These are phyloP conservation scores for Epichloe baconii DNA, from an alignment of 2,329 filamentous ascomycete genomes.

Conservation along the genomic window DNA sequence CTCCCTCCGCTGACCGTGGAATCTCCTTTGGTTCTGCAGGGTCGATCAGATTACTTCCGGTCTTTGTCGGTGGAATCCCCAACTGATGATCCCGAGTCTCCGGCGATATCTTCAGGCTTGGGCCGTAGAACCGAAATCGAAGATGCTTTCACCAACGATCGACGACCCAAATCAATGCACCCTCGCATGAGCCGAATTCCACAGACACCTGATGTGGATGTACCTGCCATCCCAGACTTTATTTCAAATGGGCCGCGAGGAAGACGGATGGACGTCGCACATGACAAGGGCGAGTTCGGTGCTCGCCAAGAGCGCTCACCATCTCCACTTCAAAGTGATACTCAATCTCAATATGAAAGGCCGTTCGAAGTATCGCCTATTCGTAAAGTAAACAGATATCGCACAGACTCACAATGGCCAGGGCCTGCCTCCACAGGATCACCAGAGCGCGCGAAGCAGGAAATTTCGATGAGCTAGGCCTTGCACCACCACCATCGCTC, in stretches of 20 bases:
- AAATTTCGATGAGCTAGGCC: slow-evolving; percentile 36
- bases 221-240: slow-evolving; percentile 32
- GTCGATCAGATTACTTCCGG: slow-evolving; percentile 70
- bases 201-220: slow-evolving; percentile 32
- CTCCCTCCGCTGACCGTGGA: slow-evolving; percentile 72
- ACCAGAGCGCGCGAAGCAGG: slow-evolving; percentile 30
- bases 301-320: slow-evolving; percentile 47
- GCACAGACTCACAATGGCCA: slow-evolving; percentile 22
- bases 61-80: slow-evolving; percentile 53
- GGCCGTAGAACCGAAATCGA: slow-evolving; percentile 44
- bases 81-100: slow-evolving; percentile 27
- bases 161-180: slow-evolving; percentile 61
- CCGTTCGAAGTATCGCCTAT: slow-evolving; percentile 17
- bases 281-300: slow-evolving; percentile 29
- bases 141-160: slow-evolving; percentile 34
- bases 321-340: slow-evolving; percentile 32
- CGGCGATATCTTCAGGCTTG: slow-evolving; percentile 19
- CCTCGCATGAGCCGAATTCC: slow-evolving; percentile 57
- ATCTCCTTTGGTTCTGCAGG: slow-evolving; percentile 63
- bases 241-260: slow-evolving; percentile 27
- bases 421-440: slow-evolving; percentile 23
- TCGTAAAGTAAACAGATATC: slow-evolving; percentile 21
- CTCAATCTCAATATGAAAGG: slow-evolving; percentile 16
- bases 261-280: slow-evolving; percentile 25
- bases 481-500: slow-evolving; percentile 36